A percentile compares a stretch with the other conserved stretches of the same genome.
Evolutionary conservation across 2,329 filamentous ascomycete species (phyloP).

Genomic region (Fusarium stilboides): DNA sequence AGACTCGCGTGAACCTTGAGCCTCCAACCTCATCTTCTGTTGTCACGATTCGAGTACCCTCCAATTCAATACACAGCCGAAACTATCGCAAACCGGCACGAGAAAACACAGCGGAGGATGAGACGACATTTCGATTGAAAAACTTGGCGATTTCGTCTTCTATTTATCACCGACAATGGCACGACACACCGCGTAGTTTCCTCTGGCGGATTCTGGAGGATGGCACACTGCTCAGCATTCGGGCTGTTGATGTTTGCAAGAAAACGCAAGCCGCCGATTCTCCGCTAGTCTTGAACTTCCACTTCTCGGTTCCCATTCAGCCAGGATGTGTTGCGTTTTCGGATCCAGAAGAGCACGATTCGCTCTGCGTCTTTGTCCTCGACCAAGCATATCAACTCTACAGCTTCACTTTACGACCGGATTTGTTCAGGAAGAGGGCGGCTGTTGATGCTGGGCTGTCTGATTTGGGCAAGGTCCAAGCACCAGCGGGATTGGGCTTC

Average conservation of each 20-base stretch:
- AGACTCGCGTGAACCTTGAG: constrained; percentile 88
- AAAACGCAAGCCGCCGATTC: constrained; percentile 76
- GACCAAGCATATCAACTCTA: constrained; percentile 86
- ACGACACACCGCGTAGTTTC: constrained; percentile 85
- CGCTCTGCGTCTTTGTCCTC: constrained; percentile 83
- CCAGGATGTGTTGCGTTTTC: constrained; percentile 85
- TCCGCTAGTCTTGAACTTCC: constrained; percentile 81
- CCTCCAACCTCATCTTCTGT: constrained; percentile 77
- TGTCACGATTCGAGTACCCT: constrained; percentile 78
- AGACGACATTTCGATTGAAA: constrained; percentile 79
- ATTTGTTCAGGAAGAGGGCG: constrained; percentile 81
- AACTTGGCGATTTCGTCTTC: constrained; percentile 84
- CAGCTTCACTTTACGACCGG: constrained; percentile 85
- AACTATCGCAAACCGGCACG: constrained; percentile 57
- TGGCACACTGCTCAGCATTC: constrained; percentile 84
- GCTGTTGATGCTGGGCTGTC: constrained; percentile 81
- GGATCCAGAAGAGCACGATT: constrained; percentile 83
- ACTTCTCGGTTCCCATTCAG: constrained; percentile 81
- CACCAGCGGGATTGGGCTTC: constrained; percentile 81
- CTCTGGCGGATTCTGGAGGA: constrained; percentile 92
- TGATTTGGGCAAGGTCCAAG: constrained; percentile 82
- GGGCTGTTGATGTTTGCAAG: constrained; percentile 85
- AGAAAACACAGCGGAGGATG: constrained; percentile 70
- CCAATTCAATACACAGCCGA: constrained; percentile 63
- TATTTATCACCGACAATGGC: constrained; percentile 85